Conservation (phyloP, 371 early-diverging fungal species). For the Polyrhizophydium stewartii region DNA sequence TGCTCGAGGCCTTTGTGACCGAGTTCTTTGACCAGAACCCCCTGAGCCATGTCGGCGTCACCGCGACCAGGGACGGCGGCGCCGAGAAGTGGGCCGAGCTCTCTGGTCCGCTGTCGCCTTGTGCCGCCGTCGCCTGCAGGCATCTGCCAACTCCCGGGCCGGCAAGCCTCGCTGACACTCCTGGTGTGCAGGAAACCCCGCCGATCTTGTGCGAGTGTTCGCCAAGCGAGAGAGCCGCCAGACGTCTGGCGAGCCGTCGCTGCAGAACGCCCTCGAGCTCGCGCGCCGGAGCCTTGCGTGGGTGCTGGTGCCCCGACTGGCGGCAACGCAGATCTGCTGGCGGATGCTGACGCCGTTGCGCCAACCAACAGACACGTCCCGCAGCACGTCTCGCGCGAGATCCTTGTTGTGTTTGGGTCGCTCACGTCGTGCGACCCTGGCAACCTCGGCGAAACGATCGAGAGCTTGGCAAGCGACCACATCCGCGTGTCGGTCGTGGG, state of each 20-base stretch:
- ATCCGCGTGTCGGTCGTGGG: slow-evolving; percentile 84
- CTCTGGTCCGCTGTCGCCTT: slow-evolving; percentile 44
- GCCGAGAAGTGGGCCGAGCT: slow-evolving; percentile 84
- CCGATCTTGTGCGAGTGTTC: slow-evolving; percentile 68
- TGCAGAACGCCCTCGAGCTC: slow-evolving; percentile 88
- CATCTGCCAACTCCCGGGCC: slow-evolving; percentile 3
- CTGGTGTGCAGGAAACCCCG: slow-evolving; percentile 52
- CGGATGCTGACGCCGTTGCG: background rate
- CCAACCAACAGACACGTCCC: slow-evolving; percentile 70
- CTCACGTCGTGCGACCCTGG: slow-evolving; percentile 91
- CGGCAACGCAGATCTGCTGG: background rate
- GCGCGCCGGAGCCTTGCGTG: slow-evolving; percentile 62
- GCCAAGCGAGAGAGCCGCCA: slow-evolving; percentile 65
- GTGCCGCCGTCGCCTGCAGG: no score
- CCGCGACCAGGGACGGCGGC: slow-evolving; percentile 82
- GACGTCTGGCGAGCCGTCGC: slow-evolving; percentile 81
- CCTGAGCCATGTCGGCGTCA: slow-evolving; percentile 82
- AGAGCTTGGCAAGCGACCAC: slow-evolving; percentile 55
- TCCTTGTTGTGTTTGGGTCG: slow-evolving; percentile 78
- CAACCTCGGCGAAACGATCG: slow-evolving; percentile 78
- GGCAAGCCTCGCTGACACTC: background rate
- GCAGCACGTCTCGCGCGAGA: slow-evolving; percentile 85
- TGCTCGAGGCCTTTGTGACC: slow-evolving; percentile 67
- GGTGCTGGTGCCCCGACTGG: background rate
- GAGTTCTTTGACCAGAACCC: slow-evolving; percentile 96